These are phyloP conservation scores for Rhizophora apiculata DNA, from an alignment of 345 rosid species.

Conservation along the genomic window DNA sequence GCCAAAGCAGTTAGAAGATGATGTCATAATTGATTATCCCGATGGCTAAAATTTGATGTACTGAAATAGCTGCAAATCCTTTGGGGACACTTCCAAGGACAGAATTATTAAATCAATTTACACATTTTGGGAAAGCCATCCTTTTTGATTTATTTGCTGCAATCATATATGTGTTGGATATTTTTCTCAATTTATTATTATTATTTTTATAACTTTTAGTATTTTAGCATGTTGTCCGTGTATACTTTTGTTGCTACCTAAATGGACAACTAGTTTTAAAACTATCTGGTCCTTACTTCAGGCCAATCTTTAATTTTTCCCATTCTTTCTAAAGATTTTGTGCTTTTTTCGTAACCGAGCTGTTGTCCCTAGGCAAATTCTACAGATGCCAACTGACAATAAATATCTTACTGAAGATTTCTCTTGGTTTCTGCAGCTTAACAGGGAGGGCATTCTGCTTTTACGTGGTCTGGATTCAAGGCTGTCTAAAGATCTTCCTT, in stretches of 20 bases:
- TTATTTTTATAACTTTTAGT: background rate
- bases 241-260: background rate
- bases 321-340: background rate
- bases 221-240: background rate
- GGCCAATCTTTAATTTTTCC: background rate
- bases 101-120: background rate
- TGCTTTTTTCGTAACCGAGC: background rate
- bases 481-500: conserved; percentile 85
- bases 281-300: background rate
- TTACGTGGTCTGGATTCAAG: conserved; percentile 88
- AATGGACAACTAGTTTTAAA: background rate
- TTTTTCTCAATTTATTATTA: background rate
- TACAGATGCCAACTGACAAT: background rate
- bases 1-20: conserved; percentile 1
- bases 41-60: background rate
- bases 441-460: conserved; percentile 81
- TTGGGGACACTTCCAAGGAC: background rate
- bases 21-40: background rate
- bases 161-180: background rate
- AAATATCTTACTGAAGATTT: conserved; percentile 7
- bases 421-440: conserved; percentile 53
- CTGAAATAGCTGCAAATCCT: background rate
- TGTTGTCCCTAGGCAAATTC: conserved; percentile 8
- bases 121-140: background rate
- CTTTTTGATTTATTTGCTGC: conserved; percentile 2